Conservation (phyloP, 2,329 filamentous ascomycete species). For the Parastagonospora nodorum region DNA sequence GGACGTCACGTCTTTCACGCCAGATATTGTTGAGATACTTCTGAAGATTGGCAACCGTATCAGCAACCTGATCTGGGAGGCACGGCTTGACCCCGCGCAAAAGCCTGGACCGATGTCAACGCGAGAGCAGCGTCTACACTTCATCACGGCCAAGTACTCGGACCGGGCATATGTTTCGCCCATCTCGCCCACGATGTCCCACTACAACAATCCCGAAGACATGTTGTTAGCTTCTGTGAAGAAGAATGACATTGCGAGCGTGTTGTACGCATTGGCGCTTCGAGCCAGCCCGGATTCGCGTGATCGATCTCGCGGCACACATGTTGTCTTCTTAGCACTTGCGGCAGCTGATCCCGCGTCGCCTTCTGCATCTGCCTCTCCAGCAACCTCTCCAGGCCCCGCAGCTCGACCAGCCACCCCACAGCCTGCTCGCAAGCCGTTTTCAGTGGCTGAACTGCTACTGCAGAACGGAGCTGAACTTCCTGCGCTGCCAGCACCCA, state of each 20-base stretch:
- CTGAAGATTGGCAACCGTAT: conserved; percentile 90
- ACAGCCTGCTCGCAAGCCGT: conserved; percentile 59
- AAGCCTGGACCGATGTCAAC: conserved; percentile 81
- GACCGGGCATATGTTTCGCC: conserved; percentile 81
- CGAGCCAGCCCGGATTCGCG: conserved; percentile 78
- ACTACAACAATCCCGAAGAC: conserved; percentile 81
- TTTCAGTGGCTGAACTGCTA: conserved; percentile 87
- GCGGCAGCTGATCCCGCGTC: conserved; percentile 90
- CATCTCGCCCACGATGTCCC: conserved; percentile 74
- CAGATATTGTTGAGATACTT: conserved; percentile 93
- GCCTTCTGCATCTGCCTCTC: conserved; percentile 59
- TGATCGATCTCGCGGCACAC: conserved; percentile 86
- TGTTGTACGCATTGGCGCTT: conserved; percentile 87
- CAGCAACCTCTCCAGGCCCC: conserved; percentile 51
- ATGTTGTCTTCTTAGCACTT: conserved; percentile 87
- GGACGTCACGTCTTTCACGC: conserved; percentile 94
- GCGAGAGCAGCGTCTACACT: conserved; percentile 87
- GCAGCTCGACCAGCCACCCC: conserved; percentile 49
- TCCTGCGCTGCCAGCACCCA: conserved; percentile 73
- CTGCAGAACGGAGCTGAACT: conserved; percentile 94
- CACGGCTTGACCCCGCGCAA: conserved; percentile 71
- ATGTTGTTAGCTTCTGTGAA: conserved; percentile 91
- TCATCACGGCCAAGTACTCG: conserved; percentile 94
- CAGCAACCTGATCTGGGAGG: conserved; percentile 97
- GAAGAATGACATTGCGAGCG: conserved; percentile 91